Conservation (phyloP, 2,329 filamentous ascomycete species). For the Hymenoscyphus fraxineus region DNA sequence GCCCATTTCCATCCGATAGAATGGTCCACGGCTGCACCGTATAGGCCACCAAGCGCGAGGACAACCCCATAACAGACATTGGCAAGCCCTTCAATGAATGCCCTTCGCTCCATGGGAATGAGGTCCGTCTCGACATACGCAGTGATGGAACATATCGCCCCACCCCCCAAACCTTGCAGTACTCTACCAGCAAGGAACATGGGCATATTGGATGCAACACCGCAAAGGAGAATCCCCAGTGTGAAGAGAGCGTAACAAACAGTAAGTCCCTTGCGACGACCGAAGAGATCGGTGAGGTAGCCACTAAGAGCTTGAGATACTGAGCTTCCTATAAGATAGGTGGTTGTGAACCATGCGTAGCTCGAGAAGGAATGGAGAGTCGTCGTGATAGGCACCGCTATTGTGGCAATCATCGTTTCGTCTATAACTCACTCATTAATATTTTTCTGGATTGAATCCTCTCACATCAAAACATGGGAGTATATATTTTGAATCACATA, state of each 20-base stretch:
- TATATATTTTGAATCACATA: too few relatives aligned
- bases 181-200: conserved; percentile 60
- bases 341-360: too few relatives aligned
- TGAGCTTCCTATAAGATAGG: too few relatives aligned
- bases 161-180: conserved; percentile 56
- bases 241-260: conserved; percentile 61
- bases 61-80: conserved; percentile 65
- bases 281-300: conserved; percentile 66
- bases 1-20: conserved; percentile 71
- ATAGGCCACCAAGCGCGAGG: conserved; percentile 60
- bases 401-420: too few relatives aligned
- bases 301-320: conserved; percentile 72
- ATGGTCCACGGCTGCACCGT: conserved; percentile 68
- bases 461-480: too few relatives aligned
- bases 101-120: conserved; percentile 62
- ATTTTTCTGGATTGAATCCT: too few relatives aligned
- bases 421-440: too few relatives aligned
- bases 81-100: conserved; percentile 66
- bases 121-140: conserved; percentile 67
- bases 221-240: conserved; percentile 59
- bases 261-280: conserved; percentile 60
- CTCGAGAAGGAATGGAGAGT: too few relatives aligned
- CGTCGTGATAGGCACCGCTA: too few relatives aligned
- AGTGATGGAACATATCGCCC: conserved; percentile 65
- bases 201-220: conserved; percentile 57